Percentiles rank a stretch among this genome's conserved stretches.
These are phyloP conservation scores for Henningerozyma blattae DNA, from an alignment of 805 yeast species.

Conservation along the genomic window DNA sequence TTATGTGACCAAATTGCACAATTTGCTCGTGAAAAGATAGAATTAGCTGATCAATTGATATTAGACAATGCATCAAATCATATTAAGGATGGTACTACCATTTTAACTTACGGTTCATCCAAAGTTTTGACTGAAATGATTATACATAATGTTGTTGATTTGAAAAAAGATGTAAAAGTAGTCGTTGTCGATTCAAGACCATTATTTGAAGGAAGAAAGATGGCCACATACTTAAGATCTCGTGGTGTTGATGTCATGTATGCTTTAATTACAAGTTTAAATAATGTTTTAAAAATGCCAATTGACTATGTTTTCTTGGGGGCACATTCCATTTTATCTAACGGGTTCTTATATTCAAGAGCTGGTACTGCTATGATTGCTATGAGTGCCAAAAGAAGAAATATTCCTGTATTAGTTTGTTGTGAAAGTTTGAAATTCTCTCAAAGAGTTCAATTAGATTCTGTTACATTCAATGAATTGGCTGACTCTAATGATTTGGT, in stretches of 20 bases:
- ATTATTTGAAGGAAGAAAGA: slow-evolving; percentile 77
- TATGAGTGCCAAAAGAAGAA: slow-evolving; percentile 76
- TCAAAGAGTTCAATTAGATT: slow-evolving; percentile 89
- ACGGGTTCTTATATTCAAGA: slow-evolving; percentile 84
- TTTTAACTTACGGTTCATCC: slow-evolving; percentile 82
- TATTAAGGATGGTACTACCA: slow-evolving; percentile 62
- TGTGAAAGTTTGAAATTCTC: slow-evolving; percentile 92
- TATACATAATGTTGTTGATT: slow-evolving; percentile 48
- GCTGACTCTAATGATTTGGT: slow-evolving; percentile 67
- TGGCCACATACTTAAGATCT: slow-evolving; percentile 52
- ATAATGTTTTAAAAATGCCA: slow-evolving; percentile 63
- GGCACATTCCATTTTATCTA: slow-evolving; percentile 93
- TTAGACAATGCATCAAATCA: slow-evolving; percentile 70
- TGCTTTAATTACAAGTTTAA: slow-evolving; percentile 64
- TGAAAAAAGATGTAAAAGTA: slow-evolving; percentile 62
- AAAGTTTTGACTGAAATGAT: slow-evolving; percentile 70
- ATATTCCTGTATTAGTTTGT: slow-evolving; percentile 89
- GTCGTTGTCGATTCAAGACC: slow-evolving; percentile 91
- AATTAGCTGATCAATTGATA: slow-evolving; percentile 71
- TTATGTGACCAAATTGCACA: slow-evolving; percentile 61
- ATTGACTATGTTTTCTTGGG: slow-evolving; percentile 89
- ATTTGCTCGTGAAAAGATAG: slow-evolving; percentile 76
- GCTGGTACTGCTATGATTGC: slow-evolving; percentile 93
- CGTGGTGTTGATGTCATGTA: slow-evolving; percentile 62
- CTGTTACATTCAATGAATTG: slow-evolving; percentile 88